Conservation (phyloP, 139 green algal species). For the Picochlorum sp. region DNA sequence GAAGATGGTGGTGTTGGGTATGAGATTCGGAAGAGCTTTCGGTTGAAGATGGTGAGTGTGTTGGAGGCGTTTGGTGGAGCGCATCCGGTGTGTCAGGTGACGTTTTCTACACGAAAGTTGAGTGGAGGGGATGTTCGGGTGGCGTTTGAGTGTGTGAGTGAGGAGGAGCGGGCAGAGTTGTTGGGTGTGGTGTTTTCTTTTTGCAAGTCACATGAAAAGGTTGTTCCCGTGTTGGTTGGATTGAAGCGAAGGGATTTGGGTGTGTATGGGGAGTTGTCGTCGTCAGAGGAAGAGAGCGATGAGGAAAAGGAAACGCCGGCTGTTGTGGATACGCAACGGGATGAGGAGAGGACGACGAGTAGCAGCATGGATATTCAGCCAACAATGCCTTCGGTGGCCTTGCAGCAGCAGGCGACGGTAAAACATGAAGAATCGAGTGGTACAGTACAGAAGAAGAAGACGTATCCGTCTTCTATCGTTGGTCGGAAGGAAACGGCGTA, state of each 20-base stretch:
- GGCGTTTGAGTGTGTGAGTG: slow-evolving; percentile 16
- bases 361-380: no score
- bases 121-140: slow-evolving; percentile 23
- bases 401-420: background rate
- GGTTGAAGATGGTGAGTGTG: slow-evolving; percentile 26
- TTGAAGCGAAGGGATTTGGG: background rate
- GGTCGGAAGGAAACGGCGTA: background rate
- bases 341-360: no score
- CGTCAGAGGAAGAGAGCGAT: background rate
- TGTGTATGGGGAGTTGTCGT: background rate
- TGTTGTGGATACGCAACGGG: background rate
- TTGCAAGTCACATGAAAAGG: slow-evolving; percentile 15
- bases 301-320: background rate
- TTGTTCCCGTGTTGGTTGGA: background rate
- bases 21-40: slow-evolving; percentile 32
- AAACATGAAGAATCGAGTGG: background rate
- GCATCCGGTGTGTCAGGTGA: slow-evolving; percentile 26
- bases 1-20: slow-evolving; percentile 1
- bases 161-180: slow-evolving; percentile 19
- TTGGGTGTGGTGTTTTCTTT: slow-evolving; percentile 38
- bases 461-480: background rate
- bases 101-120: slow-evolving; percentile 29
- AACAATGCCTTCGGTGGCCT: no score
- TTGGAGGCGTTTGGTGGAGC: slow-evolving; percentile 28
- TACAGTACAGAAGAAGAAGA: background rate